Evolutionary conservation across 1,284 basidiomycete species (phyloP).

Genomic region (Leccinum variabile): DNA sequence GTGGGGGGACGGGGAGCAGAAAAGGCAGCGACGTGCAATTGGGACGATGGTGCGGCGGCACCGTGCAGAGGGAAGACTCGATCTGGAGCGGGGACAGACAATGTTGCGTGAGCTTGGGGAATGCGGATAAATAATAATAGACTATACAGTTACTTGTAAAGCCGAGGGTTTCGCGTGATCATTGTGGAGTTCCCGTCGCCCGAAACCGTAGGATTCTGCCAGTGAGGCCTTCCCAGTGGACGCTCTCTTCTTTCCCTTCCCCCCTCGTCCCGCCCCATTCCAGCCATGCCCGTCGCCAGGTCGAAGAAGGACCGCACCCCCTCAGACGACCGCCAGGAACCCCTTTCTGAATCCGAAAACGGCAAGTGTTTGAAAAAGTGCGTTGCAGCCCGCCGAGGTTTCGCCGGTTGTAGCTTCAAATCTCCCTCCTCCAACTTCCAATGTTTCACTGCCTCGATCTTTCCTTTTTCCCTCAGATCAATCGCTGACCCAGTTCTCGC

Average conservation of each 20-base stretch:
- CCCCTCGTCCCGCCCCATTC: background rate
- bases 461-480: conserved; percentile 16
- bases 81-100: conserved; percentile 21
- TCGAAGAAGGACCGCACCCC: conserved; percentile 59
- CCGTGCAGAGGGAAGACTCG: conserved; percentile 33
- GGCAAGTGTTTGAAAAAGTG: conserved; percentile 72
- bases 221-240: background rate
- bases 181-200: background rate
- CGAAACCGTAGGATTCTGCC: background rate
- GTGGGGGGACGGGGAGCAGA: conserved; percentile 51
- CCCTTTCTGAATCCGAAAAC: conserved; percentile 60
- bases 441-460: conserved; percentile 26
- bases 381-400: conserved; percentile 40
- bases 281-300: conserved; percentile 60
- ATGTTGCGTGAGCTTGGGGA: conserved; percentile 40
- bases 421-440: conserved; percentile 29
- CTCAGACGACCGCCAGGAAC: conserved; percentile 52
- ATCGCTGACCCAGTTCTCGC: conserved; percentile 20
- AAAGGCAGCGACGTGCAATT: conserved; percentile 42
- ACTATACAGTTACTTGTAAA: background rate
- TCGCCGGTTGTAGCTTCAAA: conserved; percentile 35
- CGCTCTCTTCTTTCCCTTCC: background rate
- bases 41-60: conserved; percentile 36
- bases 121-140: conserved; percentile 1
- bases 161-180: background rate